Evolutionary conservation across 208 protist genomes (phyloP).

Genomic region (Crithidia expoeki): DNA sequence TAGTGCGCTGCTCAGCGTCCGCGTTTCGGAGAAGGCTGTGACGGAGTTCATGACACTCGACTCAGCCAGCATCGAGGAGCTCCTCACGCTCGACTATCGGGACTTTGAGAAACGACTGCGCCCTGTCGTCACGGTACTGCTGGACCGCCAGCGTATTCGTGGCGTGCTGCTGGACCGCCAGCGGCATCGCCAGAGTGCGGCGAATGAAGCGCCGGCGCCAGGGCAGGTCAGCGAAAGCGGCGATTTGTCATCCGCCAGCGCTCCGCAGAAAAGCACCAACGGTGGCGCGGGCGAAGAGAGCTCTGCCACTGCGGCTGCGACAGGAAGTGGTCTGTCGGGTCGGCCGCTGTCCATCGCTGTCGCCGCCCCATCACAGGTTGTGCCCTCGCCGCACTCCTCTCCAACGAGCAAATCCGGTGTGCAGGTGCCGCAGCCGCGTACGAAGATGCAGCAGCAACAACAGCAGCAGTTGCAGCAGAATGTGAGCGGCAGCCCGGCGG

Average conservation of each 20-base stretch:
- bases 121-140: slow-evolving; percentile 20
- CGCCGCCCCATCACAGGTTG: slow-evolving; percentile 2
- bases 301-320: background rate
- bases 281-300: background rate
- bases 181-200: background rate
- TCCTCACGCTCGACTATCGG: slow-evolving; percentile 25
- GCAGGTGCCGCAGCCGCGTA: slow-evolving; percentile 72
- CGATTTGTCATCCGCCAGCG: background rate
- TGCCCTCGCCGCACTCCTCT: slow-evolving; percentile 24
- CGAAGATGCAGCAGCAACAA: slow-evolving; percentile 52
- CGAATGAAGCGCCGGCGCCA: background rate
- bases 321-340: background rate
- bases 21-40: slow-evolving; percentile 33
- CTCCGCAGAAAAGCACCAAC: background rate
- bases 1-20: slow-evolving; percentile 21
- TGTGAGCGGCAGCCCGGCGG: slow-evolving; percentile 15
- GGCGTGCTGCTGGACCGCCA: slow-evolving; percentile 10
- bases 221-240: slow-evolving; percentile 1
- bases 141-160: slow-evolving; percentile 37
- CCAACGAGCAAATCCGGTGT: slow-evolving; percentile 35
- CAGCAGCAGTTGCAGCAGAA: slow-evolving; percentile 35
- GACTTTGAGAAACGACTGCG: slow-evolving; percentile 37
- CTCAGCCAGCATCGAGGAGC: slow-evolving; percentile 24
- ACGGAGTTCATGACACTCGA: slow-evolving; percentile 21
- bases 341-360: slow-evolving; percentile 18